Conservation (phyloP, 2,329 filamentous ascomycete species). For the Exophiala aquamarina region DNA sequence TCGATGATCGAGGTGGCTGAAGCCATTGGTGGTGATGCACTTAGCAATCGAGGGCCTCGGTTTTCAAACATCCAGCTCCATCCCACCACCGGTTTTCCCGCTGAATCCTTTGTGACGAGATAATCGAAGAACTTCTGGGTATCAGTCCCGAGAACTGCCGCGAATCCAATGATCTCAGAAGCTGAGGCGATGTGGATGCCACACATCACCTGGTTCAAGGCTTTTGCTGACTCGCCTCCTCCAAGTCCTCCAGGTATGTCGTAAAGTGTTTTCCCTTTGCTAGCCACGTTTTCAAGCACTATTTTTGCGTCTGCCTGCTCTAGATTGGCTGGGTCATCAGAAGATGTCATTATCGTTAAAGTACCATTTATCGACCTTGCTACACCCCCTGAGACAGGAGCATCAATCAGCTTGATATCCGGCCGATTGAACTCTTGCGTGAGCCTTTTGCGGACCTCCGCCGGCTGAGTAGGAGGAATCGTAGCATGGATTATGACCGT, state of each 20-base stretch:
- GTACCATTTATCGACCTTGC: conserved; percentile 69
- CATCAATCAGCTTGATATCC: conserved; percentile 69
- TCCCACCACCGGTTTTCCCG: conserved; percentile 40
- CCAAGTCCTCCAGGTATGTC: conserved; percentile 61
- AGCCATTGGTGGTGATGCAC: conserved; percentile 54
- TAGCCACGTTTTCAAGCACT: conserved; percentile 64
- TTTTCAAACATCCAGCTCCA: conserved; percentile 66
- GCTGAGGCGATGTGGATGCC: conserved; percentile 63
- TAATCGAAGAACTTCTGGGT: conserved; percentile 42
- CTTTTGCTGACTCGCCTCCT: conserved; percentile 62
- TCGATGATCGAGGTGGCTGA: conserved; percentile 62
- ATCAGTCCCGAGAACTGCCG: conserved; percentile 56
- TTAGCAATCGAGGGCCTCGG: conserved; percentile 56
- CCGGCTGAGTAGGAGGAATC: conserved; percentile 65
- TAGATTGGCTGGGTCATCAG: conserved; percentile 53
- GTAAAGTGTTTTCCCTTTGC: conserved; percentile 59
- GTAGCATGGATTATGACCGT: conserved; percentile 70
- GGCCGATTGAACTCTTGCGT: conserved; percentile 51
- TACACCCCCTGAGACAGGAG: conserved; percentile 71
- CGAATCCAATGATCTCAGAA: conserved; percentile 62
- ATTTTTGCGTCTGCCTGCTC: conserved; percentile 50
- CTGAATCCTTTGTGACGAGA: conserved; percentile 32
- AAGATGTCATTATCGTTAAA: conserved; percentile 73
- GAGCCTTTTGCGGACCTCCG: conserved; percentile 60
- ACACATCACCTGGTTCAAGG: conserved; percentile 64